These are phyloP conservation scores for Ceratobasidium sp. DNA, from an alignment of 1,284 basidiomycete genomes.

Conservation along the genomic window DNA sequence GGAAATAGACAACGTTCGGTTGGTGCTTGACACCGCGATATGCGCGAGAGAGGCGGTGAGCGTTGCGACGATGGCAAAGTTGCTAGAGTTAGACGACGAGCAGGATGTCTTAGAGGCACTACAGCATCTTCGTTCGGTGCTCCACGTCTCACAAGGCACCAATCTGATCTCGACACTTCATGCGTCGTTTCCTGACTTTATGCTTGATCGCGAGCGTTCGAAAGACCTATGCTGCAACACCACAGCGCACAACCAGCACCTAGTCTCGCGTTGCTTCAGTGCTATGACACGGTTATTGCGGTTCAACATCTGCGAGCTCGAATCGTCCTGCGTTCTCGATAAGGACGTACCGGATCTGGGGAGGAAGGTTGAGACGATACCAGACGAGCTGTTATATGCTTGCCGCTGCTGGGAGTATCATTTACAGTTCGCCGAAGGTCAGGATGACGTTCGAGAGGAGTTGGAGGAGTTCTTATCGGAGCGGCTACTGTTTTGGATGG, in stretches of 20 bases:
- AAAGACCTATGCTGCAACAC: not conserved
- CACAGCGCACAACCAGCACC: not conserved
- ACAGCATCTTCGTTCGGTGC: not conserved
- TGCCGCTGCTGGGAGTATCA: conserved; percentile 7
- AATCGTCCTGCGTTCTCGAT: not conserved
- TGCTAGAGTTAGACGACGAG: not conserved
- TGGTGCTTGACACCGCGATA: not conserved
- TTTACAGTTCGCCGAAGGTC: too few species aligned
- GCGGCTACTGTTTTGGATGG: too few species aligned
- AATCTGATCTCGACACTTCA: not conserved
- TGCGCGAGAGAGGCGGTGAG: not conserved
- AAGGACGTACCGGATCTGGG: not conserved
- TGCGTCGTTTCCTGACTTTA: not conserved
- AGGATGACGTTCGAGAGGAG: too few species aligned
- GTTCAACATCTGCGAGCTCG: conserved; percentile 24
- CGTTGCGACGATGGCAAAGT: not conserved
- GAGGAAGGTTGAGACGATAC: not conserved
- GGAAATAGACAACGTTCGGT: not conserved
- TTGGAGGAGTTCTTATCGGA: too few species aligned
- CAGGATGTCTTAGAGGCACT: not conserved
- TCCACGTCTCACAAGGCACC: not conserved
- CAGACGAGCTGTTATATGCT: not conserved
- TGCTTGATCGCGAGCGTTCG: not conserved
- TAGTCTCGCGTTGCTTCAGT: not conserved
- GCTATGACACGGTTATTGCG: not conserved